phyloP scores from a whole-genome alignment of 2,329 filamentous ascomycete species.

The Phyllosticta capitalensis region DNA sequence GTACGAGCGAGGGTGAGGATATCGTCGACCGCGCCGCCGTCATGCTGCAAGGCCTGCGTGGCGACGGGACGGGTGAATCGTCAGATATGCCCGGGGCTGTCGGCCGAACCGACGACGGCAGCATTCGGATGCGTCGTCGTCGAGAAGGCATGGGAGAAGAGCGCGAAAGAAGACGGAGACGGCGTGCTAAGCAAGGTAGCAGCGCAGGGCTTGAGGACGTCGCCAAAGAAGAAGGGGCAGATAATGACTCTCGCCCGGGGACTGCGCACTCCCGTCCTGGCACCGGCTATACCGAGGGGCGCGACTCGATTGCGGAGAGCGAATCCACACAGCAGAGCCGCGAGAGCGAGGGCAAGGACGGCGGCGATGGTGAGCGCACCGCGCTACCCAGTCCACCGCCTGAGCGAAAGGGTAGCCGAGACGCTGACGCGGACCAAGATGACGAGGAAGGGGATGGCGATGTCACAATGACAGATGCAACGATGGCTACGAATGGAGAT shows the following conservation, averaged over 20 bases:
- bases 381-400: conserved; percentile 27
- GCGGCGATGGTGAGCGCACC: conserved; percentile 17
- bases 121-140: conserved; percentile 49
- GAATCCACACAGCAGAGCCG: conserved; percentile 1
- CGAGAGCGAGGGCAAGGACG: conserved; percentile 17
- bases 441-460: background rate
- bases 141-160: conserved; percentile 74
- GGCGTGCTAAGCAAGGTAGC: conserved; percentile 25
- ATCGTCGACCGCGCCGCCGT: conserved; percentile 77
- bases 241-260: conserved; percentile 4
- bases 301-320: conserved; percentile 1
- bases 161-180: conserved; percentile 56
- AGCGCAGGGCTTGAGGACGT: conserved; percentile 2
- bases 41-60: conserved; percentile 72
- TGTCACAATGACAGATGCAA: conserved; percentile 2
- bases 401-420: conserved; percentile 16
- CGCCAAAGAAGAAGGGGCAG: conserved; percentile 7
- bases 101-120: conserved; percentile 19
- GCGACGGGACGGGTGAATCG: conserved; percentile 44
- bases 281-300: background rate
- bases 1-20: conserved; percentile 38
- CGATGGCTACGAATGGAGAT: background rate
- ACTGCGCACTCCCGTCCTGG: conserved; percentile 4
- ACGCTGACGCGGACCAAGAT: background rate
- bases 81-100: conserved; percentile 26